Conservation (phyloP, 371 early-diverging fungal species). For the Rhizopus stolonifer region DNA sequence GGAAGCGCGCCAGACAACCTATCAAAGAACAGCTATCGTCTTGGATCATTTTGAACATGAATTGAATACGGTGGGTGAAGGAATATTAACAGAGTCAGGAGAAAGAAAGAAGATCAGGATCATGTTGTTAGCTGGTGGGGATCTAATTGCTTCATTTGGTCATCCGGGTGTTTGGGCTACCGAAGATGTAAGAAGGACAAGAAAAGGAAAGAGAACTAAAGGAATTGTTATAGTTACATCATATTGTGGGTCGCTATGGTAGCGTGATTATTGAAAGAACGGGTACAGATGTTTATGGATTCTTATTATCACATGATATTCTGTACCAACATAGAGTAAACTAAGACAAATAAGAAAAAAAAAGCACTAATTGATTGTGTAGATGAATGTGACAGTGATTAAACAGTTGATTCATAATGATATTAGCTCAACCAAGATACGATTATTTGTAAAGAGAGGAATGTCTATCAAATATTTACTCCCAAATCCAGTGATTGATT, state of each 20-base stretch:
- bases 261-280: slow-evolving; percentile 94
- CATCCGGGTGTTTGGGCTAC: slow-evolving; percentile 89
- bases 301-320: slow-evolving; percentile 86
- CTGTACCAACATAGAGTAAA: slow-evolving; percentile 83
- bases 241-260: slow-evolving; percentile 92
- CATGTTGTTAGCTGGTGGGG: slow-evolving; percentile 95
- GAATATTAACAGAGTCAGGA: slow-evolving; percentile 34
- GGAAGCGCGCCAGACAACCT: slow-evolving; percentile 83
- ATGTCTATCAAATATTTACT: slow-evolving; percentile 95
- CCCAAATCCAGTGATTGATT: slow-evolving; percentile 92
- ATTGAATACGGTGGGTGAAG: slow-evolving; percentile 71
- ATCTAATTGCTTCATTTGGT: slow-evolving; percentile 94
- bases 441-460: slow-evolving; percentile 88
- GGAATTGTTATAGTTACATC: slow-evolving; percentile 70
- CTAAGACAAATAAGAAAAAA: too few relatives aligned
- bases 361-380: too few relatives aligned
- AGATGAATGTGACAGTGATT: slow-evolving; percentile 89
- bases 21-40: slow-evolving; percentile 89
- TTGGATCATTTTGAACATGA: slow-evolving; percentile 92
- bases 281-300: slow-evolving; percentile 91
- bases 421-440: slow-evolving; percentile 92
- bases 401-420: slow-evolving; percentile 97
- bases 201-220: background rate
- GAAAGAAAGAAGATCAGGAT: slow-evolving; percentile 65
- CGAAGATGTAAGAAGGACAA: background rate